These are phyloP conservation scores for Teunomyces stri DNA, from an alignment of 805 yeast genomes.

Conservation along the genomic window DNA sequence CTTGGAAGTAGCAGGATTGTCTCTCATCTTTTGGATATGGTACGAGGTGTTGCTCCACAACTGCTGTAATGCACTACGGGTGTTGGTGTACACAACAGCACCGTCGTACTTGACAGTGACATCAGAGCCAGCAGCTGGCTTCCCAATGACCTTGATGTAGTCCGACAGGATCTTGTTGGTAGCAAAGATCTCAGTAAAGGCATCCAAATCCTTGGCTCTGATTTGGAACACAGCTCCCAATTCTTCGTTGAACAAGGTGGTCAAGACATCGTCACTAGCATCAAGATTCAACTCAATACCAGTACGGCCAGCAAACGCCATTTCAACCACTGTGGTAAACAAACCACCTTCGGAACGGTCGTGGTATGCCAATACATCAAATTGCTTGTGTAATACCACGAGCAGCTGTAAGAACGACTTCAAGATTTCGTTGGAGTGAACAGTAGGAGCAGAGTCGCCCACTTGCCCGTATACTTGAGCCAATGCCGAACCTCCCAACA, in stretches of 20 bases:
- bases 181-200: constrained; percentile 55
- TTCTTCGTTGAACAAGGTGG: constrained; percentile 84
- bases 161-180: constrained; percentile 55
- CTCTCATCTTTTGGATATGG: constrained; percentile 87
- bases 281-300: constrained; percentile 63
- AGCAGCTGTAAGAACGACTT: constrained; percentile 70
- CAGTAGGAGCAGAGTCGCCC: constrained; percentile 82
- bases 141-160: constrained; percentile 63
- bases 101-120: constrained; percentile 50
- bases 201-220: constrained; percentile 46
- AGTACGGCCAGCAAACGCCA: constrained; percentile 95
- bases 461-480: constrained; percentile 91
- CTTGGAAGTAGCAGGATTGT: constrained; percentile 86
- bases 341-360: constrained; percentile 98
- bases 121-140: constrained; percentile 52
- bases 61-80: constrained; percentile 74
- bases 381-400: constrained; percentile 63
- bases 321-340: constrained; percentile 78
- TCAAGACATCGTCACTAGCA: constrained; percentile 43
- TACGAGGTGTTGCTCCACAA: constrained; percentile 87
- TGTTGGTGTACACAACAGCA: constrained; percentile 42
- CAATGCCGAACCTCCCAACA: constrained; percentile 91
- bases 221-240: constrained; percentile 96
- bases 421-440: constrained; percentile 61
- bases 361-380: constrained; percentile 82